phyloP scores from a whole-genome alignment of 2,329 filamentous ascomycete species.

The Aspergillus quadricinctus region DNA sequence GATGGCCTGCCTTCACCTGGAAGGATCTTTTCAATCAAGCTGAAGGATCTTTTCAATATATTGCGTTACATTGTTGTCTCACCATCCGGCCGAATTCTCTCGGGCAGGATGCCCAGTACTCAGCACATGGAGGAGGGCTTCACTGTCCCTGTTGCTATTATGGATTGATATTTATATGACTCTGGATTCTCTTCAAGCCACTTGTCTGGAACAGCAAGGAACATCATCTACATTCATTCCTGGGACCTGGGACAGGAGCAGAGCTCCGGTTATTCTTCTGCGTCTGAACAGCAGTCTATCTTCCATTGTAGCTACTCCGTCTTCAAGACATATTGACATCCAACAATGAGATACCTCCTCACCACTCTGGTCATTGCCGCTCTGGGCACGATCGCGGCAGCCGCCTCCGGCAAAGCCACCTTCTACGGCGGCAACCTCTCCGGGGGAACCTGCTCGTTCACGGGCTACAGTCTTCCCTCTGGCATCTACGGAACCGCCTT shows the following conservation, averaged over 20 bases:
- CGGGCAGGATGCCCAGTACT: not conserved
- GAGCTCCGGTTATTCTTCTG: conserved; percentile 15
- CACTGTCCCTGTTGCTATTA: not conserved
- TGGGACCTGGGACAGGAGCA: conserved; percentile 17
- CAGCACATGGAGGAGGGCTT: not conserved
- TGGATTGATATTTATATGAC: not conserved
- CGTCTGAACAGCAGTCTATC: conserved; percentile 2
- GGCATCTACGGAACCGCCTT: conserved; percentile 58
- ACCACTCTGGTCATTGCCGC: conserved; percentile 21
- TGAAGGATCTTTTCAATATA: not conserved
- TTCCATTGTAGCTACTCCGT: not conserved
- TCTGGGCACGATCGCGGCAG: conserved; percentile 10
- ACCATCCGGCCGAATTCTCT: not conserved
- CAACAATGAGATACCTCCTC: conserved; percentile 25
- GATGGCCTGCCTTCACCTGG: not conserved
- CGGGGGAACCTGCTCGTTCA: conserved; percentile 62
- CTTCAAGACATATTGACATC: not conserved
- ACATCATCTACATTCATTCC: conserved; percentile 18
- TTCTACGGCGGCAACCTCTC: conserved; percentile 54
- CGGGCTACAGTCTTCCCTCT: conserved; percentile 57
- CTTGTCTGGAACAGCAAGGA: conserved; percentile 22
- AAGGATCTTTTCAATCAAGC: not conserved
- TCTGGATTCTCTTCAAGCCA: not conserved
- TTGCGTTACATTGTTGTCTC: conserved; percentile 3
- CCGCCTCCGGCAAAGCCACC: conserved; percentile 43